Evolutionary conservation across 1,284 basidiomycete genomes (phyloP).

Genomic region (Cryptococcus sp.): DNA sequence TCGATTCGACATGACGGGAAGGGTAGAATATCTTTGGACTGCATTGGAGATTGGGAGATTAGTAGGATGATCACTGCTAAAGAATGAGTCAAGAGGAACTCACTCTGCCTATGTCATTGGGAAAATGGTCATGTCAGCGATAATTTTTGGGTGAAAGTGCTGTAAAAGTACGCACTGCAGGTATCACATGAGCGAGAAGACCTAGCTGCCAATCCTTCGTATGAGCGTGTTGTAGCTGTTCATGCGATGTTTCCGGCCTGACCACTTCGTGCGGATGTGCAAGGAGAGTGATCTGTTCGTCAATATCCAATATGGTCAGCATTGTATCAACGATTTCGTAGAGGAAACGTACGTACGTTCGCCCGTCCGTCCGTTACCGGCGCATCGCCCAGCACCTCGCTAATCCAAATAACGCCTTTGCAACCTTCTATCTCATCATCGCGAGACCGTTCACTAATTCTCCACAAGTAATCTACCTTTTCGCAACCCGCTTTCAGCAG

Average conservation of each 20-base stretch:
- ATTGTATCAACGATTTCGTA: neutral
- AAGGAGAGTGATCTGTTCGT: slow-evolving; percentile 18
- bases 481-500: slow-evolving; percentile 9
- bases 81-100: neutral
- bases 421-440: neutral
- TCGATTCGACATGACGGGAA: neutral
- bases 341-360: neutral
- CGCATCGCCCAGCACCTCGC: slow-evolving; percentile 4
- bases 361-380: neutral
- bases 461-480: slow-evolving; percentile 17
- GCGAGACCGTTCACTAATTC: slow-evolving; percentile 8
- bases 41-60: neutral
- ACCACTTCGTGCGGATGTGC: slow-evolving; percentile 24
- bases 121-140: neutral
- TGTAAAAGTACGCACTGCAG: slow-evolving; percentile 18
- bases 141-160: neutral
- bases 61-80: neutral
- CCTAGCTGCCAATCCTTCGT: slow-evolving; percentile 20
- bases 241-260: slow-evolving; percentile 4
- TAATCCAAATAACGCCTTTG: slow-evolving; percentile 11
- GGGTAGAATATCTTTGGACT: slow-evolving; percentile 23
- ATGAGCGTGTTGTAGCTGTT: slow-evolving; percentile 3
- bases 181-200: slow-evolving; percentile 23
- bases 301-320: neutral
- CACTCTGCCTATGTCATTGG: slow-evolving; percentile 16